Conservation (phyloP, 192 early-diverging fungal species). For the Coemansia sp. region DNA sequence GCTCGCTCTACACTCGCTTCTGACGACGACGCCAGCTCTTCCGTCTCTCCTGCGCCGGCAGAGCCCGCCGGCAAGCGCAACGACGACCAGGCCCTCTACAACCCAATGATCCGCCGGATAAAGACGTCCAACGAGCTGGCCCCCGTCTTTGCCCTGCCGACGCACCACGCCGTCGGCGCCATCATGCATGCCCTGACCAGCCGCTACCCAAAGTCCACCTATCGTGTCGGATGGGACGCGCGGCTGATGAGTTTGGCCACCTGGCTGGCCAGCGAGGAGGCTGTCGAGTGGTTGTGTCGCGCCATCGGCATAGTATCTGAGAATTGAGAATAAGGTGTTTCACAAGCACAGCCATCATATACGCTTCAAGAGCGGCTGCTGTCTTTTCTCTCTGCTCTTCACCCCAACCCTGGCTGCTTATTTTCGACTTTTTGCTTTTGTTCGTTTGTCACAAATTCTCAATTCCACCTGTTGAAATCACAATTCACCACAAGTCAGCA, state of each 20-base stretch:
- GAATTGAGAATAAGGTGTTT: too few relatives aligned
- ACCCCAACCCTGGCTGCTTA: too few relatives aligned
- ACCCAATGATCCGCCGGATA: slow-evolving; percentile 51
- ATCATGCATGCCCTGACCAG: slow-evolving; percentile 51
- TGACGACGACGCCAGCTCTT: slow-evolving; percentile 8
- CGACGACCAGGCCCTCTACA: slow-evolving; percentile 33
- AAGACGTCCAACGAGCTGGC: slow-evolving; percentile 44
- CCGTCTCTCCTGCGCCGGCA: not conserved
- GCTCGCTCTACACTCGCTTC: slow-evolving; percentile 3
- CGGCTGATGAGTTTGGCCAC: slow-evolving; percentile 47
- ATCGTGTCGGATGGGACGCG: slow-evolving; percentile 57
- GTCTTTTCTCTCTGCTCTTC: too few relatives aligned
- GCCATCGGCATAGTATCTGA: slow-evolving; percentile 51
- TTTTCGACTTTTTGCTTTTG: not conserved
- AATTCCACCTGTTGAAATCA: not conserved
- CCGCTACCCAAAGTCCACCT: slow-evolving; percentile 54
- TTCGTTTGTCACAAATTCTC: too few relatives aligned
- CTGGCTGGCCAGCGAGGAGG: slow-evolving; percentile 46
- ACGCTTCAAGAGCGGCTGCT: too few relatives aligned
- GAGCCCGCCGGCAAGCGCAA: not conserved
- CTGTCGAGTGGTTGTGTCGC: slow-evolving; percentile 55
- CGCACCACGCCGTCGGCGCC: slow-evolving; percentile 48
- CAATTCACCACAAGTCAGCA: not conserved
- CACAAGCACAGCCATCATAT: too few relatives aligned
- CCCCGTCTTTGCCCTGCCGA: slow-evolving; percentile 50